phyloP scores from a whole-genome alignment of 1,284 basidiomycete species.

The Leccinum angustisporum region DNA sequence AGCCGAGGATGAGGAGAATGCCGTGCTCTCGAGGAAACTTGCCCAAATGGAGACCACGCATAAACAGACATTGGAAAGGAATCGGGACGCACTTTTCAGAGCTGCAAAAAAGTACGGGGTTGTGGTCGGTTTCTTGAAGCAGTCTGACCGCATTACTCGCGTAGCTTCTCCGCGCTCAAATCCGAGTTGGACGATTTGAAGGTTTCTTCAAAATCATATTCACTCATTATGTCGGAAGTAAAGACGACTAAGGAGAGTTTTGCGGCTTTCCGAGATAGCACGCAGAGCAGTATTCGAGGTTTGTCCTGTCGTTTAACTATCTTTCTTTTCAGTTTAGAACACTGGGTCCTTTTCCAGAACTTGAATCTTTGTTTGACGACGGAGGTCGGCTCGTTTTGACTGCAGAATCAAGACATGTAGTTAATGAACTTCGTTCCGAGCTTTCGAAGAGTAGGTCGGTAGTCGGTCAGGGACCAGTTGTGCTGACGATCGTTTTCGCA shows the following conservation, averaged over 20 bases:
- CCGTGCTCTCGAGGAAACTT: conserved; percentile 15
- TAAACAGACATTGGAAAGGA: conserved; percentile 18
- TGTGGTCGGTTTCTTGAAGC: not conserved
- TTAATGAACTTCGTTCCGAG: conserved; percentile 41
- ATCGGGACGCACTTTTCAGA: conserved; percentile 22
- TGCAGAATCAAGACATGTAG: conserved; percentile 33
- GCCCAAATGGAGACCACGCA: conserved; percentile 18
- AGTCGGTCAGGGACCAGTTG: conserved; percentile 33
- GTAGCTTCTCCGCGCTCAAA: conserved; percentile 27
- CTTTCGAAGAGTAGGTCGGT: conserved; percentile 33
- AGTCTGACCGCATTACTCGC: not conserved
- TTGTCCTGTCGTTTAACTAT: conserved; percentile 4
- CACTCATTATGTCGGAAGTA: conserved; percentile 22
- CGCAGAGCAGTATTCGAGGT: conserved; percentile 25
- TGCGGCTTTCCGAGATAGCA: conserved; percentile 20
- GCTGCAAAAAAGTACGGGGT: conserved; percentile 21
- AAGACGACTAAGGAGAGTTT: conserved; percentile 22
- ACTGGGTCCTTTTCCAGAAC: conserved; percentile 17
- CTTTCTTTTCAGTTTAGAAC: not conserved
- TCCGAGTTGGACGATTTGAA: conserved; percentile 27
- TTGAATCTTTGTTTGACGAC: conserved; percentile 36
- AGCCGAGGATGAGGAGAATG: conserved; percentile 19
- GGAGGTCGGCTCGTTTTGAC: conserved; percentile 29
- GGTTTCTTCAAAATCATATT: conserved; percentile 13
- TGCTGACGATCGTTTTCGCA: conserved; percentile 25